Conservation (phyloP, 1,284 basidiomycete species). For the Ceratorhiza oryzae-sativae region DNA sequence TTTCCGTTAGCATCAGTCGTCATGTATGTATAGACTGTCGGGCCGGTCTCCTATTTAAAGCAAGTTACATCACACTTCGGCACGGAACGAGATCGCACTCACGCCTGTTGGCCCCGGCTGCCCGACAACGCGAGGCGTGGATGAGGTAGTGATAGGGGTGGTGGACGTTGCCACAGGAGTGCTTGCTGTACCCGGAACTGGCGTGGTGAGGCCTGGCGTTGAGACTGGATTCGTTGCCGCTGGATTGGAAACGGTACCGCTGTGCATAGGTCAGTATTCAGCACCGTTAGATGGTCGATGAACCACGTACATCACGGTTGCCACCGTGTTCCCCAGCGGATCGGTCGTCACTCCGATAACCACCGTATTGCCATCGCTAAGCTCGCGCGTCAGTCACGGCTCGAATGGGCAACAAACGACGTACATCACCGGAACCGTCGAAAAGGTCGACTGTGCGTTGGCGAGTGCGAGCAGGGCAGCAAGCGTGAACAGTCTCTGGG, state of each 20-base stretch:
- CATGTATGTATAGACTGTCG: constrained; percentile 65
- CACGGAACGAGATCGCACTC: constrained; percentile 39
- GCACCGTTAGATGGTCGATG: constrained; percentile 41
- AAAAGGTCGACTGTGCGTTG: neutral
- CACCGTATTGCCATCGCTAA: constrained; percentile 7
- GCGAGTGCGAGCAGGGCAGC: neutral
- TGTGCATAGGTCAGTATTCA: constrained; percentile 46
- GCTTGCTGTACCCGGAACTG: constrained; percentile 46
- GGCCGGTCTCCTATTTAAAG: constrained; percentile 52
- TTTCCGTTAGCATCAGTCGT: constrained; percentile 65
- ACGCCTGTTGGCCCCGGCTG: constrained; percentile 57
- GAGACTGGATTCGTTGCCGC: neutral
- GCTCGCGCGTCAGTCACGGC: neutral
- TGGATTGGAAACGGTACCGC: constrained; percentile 37
- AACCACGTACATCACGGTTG: constrained; percentile 57
- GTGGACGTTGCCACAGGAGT: constrained; percentile 44
- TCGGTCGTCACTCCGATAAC: constrained; percentile 53
- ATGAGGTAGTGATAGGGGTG: constrained; percentile 60
- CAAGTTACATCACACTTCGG: neutral
- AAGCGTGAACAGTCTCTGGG: neutral
- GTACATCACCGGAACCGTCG: constrained; percentile 18
- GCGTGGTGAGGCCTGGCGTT: constrained; percentile 42
- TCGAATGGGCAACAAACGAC: neutral
- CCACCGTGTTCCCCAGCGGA: constrained; percentile 54
- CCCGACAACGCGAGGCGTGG: constrained; percentile 48